Base-by-base conservation (phyloP, 768 basidiomycete genomes). In the Lentinus tigrinus region DNA sequence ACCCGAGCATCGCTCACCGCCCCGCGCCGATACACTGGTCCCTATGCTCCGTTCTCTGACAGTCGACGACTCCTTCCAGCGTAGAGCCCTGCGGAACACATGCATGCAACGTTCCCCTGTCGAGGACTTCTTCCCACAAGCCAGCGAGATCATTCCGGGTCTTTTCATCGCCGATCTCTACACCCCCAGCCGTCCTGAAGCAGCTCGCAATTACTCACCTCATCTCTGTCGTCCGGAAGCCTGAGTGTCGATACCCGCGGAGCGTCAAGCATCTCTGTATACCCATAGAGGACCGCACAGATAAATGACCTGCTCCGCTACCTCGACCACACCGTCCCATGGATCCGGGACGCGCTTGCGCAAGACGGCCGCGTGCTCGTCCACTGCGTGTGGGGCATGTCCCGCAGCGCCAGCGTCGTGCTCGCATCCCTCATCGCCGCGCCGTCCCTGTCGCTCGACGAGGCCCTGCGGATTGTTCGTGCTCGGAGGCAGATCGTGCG, bases 251-350 rank as follows among this genome's bases (percentile, higher is more conserved):
- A 10, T 52, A 49, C 43, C 31, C 54, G 17, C 51, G 48, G 17
- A 64, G 70, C 28, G 76, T 89, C 50, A 65, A 70, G n/a, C 71
- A 67, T 34, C 67, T 91, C 60, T 83, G 83, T 62, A 75, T 91
- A 34, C 68, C 74, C 11, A 58, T 85, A 26, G 69, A 69, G 21
- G 84, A 85, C 67, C 63, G 67, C 16, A 36, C 64, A 1, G 66
- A 72, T 44, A 66, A 67, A n/a, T 28, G 67, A 83, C 57, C 75
- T 85, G 17, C 64, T 76, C 5, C 55, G 63, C 21, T 75, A 82
- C 65, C 72, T 85, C 16, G 73, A 75, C 50, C 52, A 59, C 14
- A 78, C 83, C 34, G 79, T 82, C 19, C 69, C 65, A 19, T 85
- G 83, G 66, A 82, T 85, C 47, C 68, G 60, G 34, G 72, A 70